Evolutionary conservation across 2,329 filamentous ascomycete species (phyloP).

Genomic region (Penicillium sp.): DNA sequence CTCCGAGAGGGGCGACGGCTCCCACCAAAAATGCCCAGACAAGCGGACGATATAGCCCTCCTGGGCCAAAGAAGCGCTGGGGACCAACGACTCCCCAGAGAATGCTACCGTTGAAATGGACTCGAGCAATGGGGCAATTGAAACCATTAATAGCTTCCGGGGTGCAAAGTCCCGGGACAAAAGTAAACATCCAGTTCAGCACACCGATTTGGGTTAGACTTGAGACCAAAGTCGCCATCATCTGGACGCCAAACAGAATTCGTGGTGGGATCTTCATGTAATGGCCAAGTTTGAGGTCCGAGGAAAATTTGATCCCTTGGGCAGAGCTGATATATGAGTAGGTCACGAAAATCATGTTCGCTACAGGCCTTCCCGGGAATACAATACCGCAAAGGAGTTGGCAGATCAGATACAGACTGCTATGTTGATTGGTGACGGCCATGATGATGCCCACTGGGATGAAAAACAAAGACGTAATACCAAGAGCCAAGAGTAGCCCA

Average conservation of each 20-base stretch:
- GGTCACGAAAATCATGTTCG: constrained; percentile 91
- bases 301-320: constrained; percentile 85
- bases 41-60: constrained; percentile 71
- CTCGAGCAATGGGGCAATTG: constrained; percentile 80
- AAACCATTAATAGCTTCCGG: constrained; percentile 79
- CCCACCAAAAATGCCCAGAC: constrained; percentile 82
- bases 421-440: constrained; percentile 88
- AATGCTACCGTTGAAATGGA: constrained; percentile 88
- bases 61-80: constrained; percentile 74
- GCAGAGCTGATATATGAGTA: constrained; percentile 88
- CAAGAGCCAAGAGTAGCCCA: constrained; percentile 74
- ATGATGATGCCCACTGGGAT: constrained; percentile 91
- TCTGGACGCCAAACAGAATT: constrained; percentile 60
- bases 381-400: constrained; percentile 79
- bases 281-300: constrained; percentile 74
- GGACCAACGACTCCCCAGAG: constrained; percentile 88
- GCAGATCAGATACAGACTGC: constrained; percentile 81
- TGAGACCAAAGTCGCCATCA: constrained; percentile 64
- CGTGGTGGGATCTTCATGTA: constrained; percentile 64
- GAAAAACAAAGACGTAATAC: constrained; percentile 77
- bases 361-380: constrained; percentile 81
- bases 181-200: constrained; percentile 84
- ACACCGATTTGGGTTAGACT: constrained; percentile 79
- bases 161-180: constrained; percentile 76
- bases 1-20: constrained; percentile 68